Evolutionary conservation across 1,139 yeast genomes (phyloP), one percentile per base, ranked within the genome.

Genomic region (Meyerozyma guilliermondii): DNA sequence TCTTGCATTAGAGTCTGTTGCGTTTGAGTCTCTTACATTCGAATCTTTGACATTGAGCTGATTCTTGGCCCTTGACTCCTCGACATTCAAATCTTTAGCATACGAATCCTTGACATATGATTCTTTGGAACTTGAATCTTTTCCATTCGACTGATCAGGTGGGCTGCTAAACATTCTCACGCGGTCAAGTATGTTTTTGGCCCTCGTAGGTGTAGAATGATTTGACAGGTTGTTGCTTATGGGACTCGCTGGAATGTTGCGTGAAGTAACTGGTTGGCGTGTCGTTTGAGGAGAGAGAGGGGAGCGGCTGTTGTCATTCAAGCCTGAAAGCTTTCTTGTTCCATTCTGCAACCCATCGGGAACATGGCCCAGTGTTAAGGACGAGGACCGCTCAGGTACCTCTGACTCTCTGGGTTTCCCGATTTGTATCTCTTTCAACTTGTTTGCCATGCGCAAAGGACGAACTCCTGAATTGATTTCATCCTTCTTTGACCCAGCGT

Each of bases 401-500:
- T 29, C 33, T 4, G 36, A 9, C 20, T 17, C 36, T 9, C 5
- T 20, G 9, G 23, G 2, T 9, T 13, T 17, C 10, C 13, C 24
- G n/a, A 26, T 23, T 23, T 39, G 49, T 38, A 42, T 40, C 38
- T 54, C 59, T 17, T 59, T 62, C 42, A 66, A 53, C 50, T 71
- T 75, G 53, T 72, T 76, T 1, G 83, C 74, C 70, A 80, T 81
- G 56, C 76, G 74, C 51, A 81, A 65, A 0, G 85, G 85, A 54
- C 83, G 71, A 2, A 76, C 83, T 7, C 71, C 75, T 8, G 75
- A 60, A 29, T 62, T 62, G 17, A 23, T 9, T 17, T 38, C 35
- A 24, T 40, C 41, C 16, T n/a, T 10, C 14, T 38, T 10, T 39
- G 7, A n/a, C 17, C 26, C 13, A 11, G 40, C 47, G 22, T 48